Evolutionary conservation across 1,284 basidiomycete genomes (phyloP).

Genomic region (Pseudozyma pruni): DNA sequence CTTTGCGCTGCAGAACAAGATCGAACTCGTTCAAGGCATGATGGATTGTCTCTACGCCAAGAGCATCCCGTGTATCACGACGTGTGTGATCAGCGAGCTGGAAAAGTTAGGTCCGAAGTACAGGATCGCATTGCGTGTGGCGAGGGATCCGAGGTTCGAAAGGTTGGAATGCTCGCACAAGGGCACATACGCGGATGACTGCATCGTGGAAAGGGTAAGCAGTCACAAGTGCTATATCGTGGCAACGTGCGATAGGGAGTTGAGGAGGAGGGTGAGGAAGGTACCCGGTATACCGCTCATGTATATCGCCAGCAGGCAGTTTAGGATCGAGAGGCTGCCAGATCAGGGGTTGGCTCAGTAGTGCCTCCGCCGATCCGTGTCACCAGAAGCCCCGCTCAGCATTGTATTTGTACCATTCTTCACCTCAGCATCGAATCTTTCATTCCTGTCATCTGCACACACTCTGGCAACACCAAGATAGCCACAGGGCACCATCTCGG

Average conservation of each 20-base stretch:
- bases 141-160: slow-evolving; percentile 96
- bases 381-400: too few relatives aligned
- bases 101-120: slow-evolving; percentile 97
- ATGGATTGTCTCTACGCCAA: slow-evolving; percentile 99
- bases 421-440: too few relatives aligned
- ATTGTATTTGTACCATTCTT: not conserved
- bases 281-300: slow-evolving; percentile 68
- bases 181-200: slow-evolving; percentile 98
- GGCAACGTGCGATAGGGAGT: slow-evolving; percentile 95
- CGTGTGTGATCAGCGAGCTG: slow-evolving; percentile 96
- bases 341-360: slow-evolving; percentile 64
- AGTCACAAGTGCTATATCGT: slow-evolving; percentile 97
- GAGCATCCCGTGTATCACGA: slow-evolving; percentile 97
- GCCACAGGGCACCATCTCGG: too few relatives aligned
- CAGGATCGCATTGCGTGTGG: slow-evolving; percentile 92
- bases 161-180: slow-evolving; percentile 88
- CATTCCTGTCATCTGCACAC: too few relatives aligned
- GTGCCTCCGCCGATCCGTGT: not conserved
- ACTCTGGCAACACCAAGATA: too few relatives aligned
- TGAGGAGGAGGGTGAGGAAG: slow-evolving; percentile 89
- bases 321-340: slow-evolving; percentile 63
- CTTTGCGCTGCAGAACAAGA: slow-evolving; percentile 96
- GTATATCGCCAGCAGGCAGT: slow-evolving; percentile 64
- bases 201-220: slow-evolving; percentile 92
- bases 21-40: slow-evolving; percentile 96